phyloP scores from a whole-genome alignment of 768 basidiomycete genomes.

The Coprinopsis cinerea region DNA sequence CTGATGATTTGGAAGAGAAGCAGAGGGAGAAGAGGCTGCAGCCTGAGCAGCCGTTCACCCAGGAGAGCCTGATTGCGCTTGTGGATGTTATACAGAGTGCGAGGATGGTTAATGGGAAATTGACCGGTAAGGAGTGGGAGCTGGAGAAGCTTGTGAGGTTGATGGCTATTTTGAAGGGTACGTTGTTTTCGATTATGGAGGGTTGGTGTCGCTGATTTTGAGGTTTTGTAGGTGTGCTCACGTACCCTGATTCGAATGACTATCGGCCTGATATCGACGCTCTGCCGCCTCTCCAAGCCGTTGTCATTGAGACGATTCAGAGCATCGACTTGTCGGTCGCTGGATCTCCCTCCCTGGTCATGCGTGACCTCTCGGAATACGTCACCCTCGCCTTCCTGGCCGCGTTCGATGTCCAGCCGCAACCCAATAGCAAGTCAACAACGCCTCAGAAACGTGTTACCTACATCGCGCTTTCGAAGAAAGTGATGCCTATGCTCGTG shows the following conservation, averaged over 20 bases:
- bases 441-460: constrained; percentile 64
- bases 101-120: constrained; percentile 40
- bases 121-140: constrained; percentile 58
- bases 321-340: constrained; percentile 57
- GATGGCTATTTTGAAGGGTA: constrained; percentile 75
- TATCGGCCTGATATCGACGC: constrained; percentile 85
- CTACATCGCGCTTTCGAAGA: constrained; percentile 87
- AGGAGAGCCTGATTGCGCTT: constrained; percentile 81
- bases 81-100: constrained; percentile 65
- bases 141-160: constrained; percentile 59
- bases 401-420: constrained; percentile 53
- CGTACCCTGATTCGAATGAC: constrained; percentile 77
- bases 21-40: constrained; percentile 17
- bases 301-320: constrained; percentile 66
- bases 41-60: constrained; percentile 53
- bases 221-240: constrained; percentile 52
- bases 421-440: constrained; percentile 28
- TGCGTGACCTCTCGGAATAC: constrained; percentile 83
- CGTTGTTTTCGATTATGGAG: constrained; percentile 3
- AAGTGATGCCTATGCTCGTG: constrained; percentile 76
- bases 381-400: constrained; percentile 83
- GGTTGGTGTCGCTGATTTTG: background rate
- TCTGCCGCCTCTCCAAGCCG: constrained; percentile 72
- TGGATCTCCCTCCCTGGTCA: constrained; percentile 65
- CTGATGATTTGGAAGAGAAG: no score